phyloP scores from a whole-genome alignment of 352 stramenopile genomes.

The Globisporangium alternatum region DNA sequence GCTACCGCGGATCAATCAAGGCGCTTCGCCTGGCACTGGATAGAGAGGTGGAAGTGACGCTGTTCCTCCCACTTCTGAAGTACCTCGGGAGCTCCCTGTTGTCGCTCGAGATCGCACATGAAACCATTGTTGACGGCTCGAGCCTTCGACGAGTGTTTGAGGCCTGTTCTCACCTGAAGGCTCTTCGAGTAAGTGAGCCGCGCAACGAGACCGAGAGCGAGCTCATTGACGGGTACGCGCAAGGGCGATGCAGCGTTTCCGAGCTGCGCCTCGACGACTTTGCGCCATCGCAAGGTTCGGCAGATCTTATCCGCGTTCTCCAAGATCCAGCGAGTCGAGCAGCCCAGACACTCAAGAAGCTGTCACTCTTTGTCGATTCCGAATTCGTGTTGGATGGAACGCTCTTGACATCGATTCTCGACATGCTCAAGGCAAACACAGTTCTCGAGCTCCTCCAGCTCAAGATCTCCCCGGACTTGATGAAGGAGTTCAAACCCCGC shows the following conservation, averaged over 20 bases:
- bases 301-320: not conserved
- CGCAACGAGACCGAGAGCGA: conserved; percentile 1
- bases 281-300: not conserved
- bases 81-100: not conserved
- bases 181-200: not conserved
- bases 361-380: not conserved
- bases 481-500: not conserved
- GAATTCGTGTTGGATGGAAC: not conserved
- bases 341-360: not conserved
- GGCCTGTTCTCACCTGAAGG: not conserved
- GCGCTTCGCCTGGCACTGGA: not conserved
- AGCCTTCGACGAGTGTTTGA: not conserved
- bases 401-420: not conserved
- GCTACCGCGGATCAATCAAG: conserved; percentile 5
- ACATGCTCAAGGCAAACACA: not conserved
- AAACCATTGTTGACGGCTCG: not conserved
- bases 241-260: not conserved
- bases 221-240: not conserved
- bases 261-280: conserved; percentile 2
- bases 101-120: not conserved
- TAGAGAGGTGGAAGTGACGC: not conserved
- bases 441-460: not conserved
- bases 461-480: not conserved
- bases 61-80: not conserved
- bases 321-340: not conserved